These are phyloP conservation scores for Gnaphalium uliginosum DNA, from an alignment of 129 eudicot genomes.

Conservation along the genomic window DNA sequence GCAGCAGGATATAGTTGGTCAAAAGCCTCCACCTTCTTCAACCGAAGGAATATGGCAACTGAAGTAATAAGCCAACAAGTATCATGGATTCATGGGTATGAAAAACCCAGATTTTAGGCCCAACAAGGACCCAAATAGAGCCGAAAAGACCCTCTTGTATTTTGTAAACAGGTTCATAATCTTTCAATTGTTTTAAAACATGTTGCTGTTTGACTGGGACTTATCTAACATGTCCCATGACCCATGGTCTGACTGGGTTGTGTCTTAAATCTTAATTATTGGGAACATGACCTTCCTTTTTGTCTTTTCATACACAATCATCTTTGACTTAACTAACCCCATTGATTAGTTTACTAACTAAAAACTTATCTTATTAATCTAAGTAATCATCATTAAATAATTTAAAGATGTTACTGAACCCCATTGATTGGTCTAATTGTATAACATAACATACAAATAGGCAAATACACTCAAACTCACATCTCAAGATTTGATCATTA, in stretches of 20 bases:
- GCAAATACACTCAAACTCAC: neutral
- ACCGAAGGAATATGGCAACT: no score
- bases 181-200: no score
- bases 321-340: slow-evolving; percentile 17
- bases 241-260: neutral
- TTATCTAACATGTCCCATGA: slow-evolving; percentile 5
- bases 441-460: neutral
- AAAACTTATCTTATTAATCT: neutral
- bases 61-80: no score
- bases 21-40: no score
- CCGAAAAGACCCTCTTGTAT: no score
- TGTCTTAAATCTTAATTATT: slow-evolving; percentile 18
- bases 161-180: neutral
- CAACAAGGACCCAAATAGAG: no score
- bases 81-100: no score
- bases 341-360: neutral
- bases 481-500: neutral
- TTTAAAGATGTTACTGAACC: neutral
- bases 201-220: neutral
- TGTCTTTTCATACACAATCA: slow-evolving; percentile 13
- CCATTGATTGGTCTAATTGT: neutral
- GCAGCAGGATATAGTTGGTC: no score
- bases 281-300: slow-evolving; percentile 29
- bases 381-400: neutral
- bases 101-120: no score